A percentile compares a stretch with the other conserved stretches of the same genome.
Evolutionary conservation across 2,329 filamentous ascomycete species (phyloP).

Genomic region (Colletotrichum sp.): DNA sequence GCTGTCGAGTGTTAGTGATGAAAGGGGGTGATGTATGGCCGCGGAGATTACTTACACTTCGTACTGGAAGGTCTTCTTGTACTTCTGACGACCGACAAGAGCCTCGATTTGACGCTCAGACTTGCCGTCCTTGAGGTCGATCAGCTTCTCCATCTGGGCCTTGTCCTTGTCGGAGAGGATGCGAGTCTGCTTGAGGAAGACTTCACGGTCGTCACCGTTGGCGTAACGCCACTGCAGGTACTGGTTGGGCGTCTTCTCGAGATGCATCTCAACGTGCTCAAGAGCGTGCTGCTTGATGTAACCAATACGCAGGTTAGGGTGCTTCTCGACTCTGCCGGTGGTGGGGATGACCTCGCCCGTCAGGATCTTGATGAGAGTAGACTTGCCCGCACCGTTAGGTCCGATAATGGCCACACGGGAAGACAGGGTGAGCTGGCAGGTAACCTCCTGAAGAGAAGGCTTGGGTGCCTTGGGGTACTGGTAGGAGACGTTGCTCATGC

Average conservation of each 20-base stretch:
- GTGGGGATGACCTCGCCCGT: constrained; percentile 91
- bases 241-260: constrained; percentile 99
- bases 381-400: constrained; percentile 97
- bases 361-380: constrained; percentile 95
- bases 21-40: constrained; percentile 11
- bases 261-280: constrained; percentile 99
- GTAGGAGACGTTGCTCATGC: constrained; percentile 91
- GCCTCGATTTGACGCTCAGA: constrained; percentile 80
- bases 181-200: constrained; percentile 97
- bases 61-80: constrained; percentile 99
- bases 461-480: constrained; percentile 91
- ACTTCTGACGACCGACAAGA: constrained; percentile 96
- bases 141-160: constrained; percentile 87
- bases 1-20: constrained; percentile 41
- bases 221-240: constrained; percentile 99
- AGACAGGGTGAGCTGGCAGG: constrained; percentile 86
- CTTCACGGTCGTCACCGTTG: constrained; percentile 95
- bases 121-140: constrained; percentile 85
- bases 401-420: constrained; percentile 96
- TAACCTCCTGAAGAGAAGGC: constrained; percentile 85
- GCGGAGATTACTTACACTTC: constrained; percentile 69
- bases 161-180: constrained; percentile 84
- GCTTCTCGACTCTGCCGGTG: constrained; percentile 90
- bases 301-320: constrained; percentile 96
- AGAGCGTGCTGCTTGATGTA: constrained; percentile 99